Base-by-base conservation (phyloP, 768 basidiomycete species). In the Neoboletus magnificus region DNA sequence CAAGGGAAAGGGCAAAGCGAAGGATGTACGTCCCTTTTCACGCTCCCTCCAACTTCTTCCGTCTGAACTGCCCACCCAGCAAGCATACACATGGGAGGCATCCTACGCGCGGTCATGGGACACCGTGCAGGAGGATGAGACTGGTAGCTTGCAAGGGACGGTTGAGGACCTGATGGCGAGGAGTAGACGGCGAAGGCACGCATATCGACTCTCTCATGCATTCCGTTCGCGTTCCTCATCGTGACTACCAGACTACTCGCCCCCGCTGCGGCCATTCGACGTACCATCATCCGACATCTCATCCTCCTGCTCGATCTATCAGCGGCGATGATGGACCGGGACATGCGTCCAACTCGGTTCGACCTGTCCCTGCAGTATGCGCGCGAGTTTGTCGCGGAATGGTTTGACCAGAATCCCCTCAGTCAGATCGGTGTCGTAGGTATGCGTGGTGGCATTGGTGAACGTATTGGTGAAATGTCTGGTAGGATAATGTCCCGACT, bases 381-480 rank as follows among this genome's bases (percentile, higher is more conserved):
- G 15, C 82, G 93, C 55, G 91, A 92, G 63, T 99, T 98, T 62
- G 81, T 98, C 29, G 77, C 82, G 8, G 97, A 99, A 70, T 99
- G 96, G 95, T 99, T 98, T 71, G 97, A 99, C 73, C 97, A 98
- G 75, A 99, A 99, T 66, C 97, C 97, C 1, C 79, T 99, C 13
- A 95, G 96, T 22, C 97, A 98, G 73, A 91, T 99, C 60, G 96
- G 94, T 2, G 76, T 98, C 30, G 92, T 98, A 18, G 93, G 91
- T 6, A 93, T 98, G 83, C 79, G 94, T 23, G 84, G 91, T 33
- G 93, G 97, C 0, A 71, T 98, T 23, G 94, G 93, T 0, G 97
- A 98, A 71, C 83, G 91, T 4, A 75, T 98, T 40, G 84, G 91
- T 2, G 90, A 93, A 57, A 91, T 99, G 86, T 91, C 94, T 62